Evolutionary conservation across 2,329 filamentous ascomycete genomes (phyloP).

Genomic region (Diplodia scrobiculata): DNA sequence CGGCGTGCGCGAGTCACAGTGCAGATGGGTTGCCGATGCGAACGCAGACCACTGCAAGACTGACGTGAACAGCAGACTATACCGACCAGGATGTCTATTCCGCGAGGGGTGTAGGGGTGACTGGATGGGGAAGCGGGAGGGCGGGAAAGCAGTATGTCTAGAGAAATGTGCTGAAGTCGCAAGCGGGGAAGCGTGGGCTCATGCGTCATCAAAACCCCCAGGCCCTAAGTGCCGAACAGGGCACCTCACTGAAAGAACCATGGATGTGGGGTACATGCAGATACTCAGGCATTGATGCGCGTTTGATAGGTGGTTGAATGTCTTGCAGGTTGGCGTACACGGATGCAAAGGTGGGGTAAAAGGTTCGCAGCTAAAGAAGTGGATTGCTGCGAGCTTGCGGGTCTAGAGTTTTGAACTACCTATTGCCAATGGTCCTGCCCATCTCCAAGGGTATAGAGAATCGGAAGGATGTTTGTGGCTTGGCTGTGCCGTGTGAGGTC

Average conservation of each 20-base stretch:
- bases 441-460: constrained; percentile 17
- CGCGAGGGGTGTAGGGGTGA: background rate
- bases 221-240: background rate
- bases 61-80: background rate
- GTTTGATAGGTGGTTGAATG: too few relatives aligned
- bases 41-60: background rate
- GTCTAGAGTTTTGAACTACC: constrained; percentile 26
- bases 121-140: too few relatives aligned
- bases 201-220: background rate
- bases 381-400: constrained; percentile 15
- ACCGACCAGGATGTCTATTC: background rate
- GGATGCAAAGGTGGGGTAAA: background rate
- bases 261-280: background rate
- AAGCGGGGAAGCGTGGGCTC: background rate
- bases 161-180: background rate
- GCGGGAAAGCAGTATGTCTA: too few relatives aligned
- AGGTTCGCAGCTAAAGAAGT: constrained; percentile 12
- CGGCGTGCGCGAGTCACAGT: background rate
- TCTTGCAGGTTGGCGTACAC: background rate
- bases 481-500: constrained; percentile 25
- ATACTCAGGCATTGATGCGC: background rate
- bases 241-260: background rate
- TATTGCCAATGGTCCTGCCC: constrained; percentile 23
- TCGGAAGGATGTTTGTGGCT: constrained; percentile 23
- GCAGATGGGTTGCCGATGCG: background rate